Base-by-base conservation (phyloP, 345 rosid species). In the Alliaria petiolata region DNA sequence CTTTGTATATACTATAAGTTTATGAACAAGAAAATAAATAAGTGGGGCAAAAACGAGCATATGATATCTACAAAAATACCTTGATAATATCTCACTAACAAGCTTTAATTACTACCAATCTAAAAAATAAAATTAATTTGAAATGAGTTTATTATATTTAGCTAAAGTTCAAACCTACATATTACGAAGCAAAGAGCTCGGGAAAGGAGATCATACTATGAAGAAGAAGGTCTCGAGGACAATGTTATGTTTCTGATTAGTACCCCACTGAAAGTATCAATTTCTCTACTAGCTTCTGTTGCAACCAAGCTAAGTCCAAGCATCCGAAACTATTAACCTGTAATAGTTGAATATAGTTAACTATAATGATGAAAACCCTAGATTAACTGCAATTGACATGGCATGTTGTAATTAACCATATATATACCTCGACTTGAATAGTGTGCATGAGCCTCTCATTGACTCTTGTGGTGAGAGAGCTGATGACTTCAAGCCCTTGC, bases 341-440 rank as follows among this genome's bases (percentile, higher is more conserved):
- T 53, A 47, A 22, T 3, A 22, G 3, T 17, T 35, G 5, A 11
- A 36, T 45, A 76, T 69, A 28, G 25, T 26, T 42, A 53, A 6
- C 12, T 6, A 49, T 3, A 50, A 51, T 17, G n/a, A n/a, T n/a
- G 11, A 50, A 67, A 74, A 34, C 78, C 78, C 75, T 76, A 75
- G 49, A 58, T 7, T 49, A 33, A 58, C 15, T 66, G 16, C 17
- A 40, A 17, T 28, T 34, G 10, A 63, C 47, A 71, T 71, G 30
- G 31, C 56, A 64, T 44, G n/a, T n/a, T n/a, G n/a, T n/a, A n/a
- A 28, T 4, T 28, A 22, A 22, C n/a, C 4, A 5, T 28, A 28
- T 65, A 52, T 59, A 59, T 72, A 83, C 89, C 89, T 85, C 70
- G 36, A 71, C 77, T 78, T 79, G 81, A 46, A 85, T 79, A n/a